Evolutionary conservation across 371 early-diverging fungal species (phyloP), one percentile per base, ranked within the genome.

Genomic region (Coemansia sp.): DNA sequence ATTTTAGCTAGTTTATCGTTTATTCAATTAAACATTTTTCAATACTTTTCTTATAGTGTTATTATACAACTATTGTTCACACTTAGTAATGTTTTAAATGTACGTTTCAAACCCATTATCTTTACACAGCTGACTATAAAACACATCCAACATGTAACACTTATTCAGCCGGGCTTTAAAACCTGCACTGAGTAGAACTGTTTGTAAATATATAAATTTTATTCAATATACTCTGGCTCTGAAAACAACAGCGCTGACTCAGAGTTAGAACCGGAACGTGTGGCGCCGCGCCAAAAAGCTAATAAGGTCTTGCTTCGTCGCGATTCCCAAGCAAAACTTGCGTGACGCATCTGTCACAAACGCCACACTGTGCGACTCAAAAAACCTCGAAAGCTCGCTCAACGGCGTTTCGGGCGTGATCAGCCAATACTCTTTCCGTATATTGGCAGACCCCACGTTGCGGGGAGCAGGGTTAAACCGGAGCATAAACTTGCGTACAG

Each of bases 391-490:
- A 23, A 94, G 81, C 61, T 94, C 93, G 50, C 89, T 82, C 56
- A 94, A 81, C 47, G 91, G 88, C 6, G 93, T 93, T 60, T 85
- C 86, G 8, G 93, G 92, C 5, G 93, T 93, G 37, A 94, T 91
- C 25, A 89, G 74, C 75, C 89, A 84, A 74, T 91, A 92, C 47
- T 59, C 44, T 7, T 52, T 54, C 21, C 60, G 68, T 1, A 47
- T 47, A 47, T 59, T 55, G 0, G 65, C n/a, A n/a, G 60, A 12
- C 9, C 5, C 63, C 14, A 25, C 59, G 1, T 26, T 26, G 23
- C 28, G 33, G 25, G 52, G 52, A 20, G 55, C 54, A 20, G 61
- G 58, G n/a, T 56, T 25, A 59, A 75, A 91, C 0, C 82, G 73
- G 65, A 84, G 87, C 93, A 93, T 91, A 77, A 83, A 85, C 14